Base-by-base conservation (phyloP, 1,284 basidiomycete genomes). In the Omphalotus olearius region DNA sequence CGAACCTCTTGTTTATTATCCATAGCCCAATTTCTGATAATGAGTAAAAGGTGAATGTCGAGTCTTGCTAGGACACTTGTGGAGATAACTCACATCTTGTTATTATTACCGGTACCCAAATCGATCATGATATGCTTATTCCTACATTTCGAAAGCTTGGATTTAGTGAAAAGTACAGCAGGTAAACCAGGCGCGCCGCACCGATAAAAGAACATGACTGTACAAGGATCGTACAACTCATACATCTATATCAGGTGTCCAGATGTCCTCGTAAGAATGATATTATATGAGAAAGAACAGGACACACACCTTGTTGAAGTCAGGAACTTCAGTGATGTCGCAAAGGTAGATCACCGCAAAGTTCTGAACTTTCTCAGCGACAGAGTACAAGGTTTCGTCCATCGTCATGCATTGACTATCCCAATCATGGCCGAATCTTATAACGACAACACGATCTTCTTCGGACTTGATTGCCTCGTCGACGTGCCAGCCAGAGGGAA, bases 71-170 rank as follows among this genome's bases (percentile, higher is more conserved):
- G 11, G 38, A 42, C 28, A 10, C 5, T 23, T 23, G 7, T 50
- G 47, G 26, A 36, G 23, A 2, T n/a, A 16, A 78, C 89, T 57
- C 56, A 93, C 91, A 98, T 97, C 74, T 99, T 99, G 74, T 99
- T 99, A 72, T 99, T 99, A 73, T 99, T 98, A 75, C 97, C 96
- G 46, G 96, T 99, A 13, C 96, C 95, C 60, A 98, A 74, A 82
- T 98, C 96, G 65, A 99, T 98, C 96, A 99, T 98, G 72, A 99
- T 99, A 66, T 99, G 96, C 69, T 99, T 97, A 73, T 98, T 98
- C 38, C 94, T 93, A 63, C 16, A 7, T 2, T 11, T 18, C 20
- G 17, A 45, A 16, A 55, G 46, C 18, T 44, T 45, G 57, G 45
- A 36, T 56, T 43, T 33, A 23, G 23, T 5, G n/a, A n/a, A 45